Conservation (phyloP, 148 eudicot genomes). For the Chenopodium quinoa region DNA sequence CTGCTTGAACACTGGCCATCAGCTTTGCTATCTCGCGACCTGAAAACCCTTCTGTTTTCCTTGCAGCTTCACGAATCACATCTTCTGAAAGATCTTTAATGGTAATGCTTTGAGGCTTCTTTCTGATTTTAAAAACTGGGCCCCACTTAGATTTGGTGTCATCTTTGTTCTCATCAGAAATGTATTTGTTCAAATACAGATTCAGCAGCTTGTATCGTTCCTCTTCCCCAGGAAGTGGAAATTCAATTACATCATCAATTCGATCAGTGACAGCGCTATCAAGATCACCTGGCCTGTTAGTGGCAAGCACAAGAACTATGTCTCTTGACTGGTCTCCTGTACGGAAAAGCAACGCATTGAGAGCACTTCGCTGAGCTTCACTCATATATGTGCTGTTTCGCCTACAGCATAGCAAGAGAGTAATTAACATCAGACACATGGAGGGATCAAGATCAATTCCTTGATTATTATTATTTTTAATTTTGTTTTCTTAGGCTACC, state of each 20-base stretch:
- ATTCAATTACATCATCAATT: conserved; percentile 90
- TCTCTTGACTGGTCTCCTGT: conserved; percentile 98
- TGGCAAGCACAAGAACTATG: conserved; percentile 90
- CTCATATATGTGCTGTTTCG: conserved; percentile 94
- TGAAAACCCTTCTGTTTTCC: conserved; percentile 82
- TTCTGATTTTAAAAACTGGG: conserved; percentile 46
- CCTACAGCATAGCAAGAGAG: conserved; percentile 36
- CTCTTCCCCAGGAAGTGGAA: conserved; percentile 88
- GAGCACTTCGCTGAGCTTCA: conserved; percentile 94
- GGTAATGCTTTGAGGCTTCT: conserved; percentile 54
- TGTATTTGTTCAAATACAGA: conserved; percentile 74
- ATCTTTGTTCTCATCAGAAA: conserved; percentile 29
- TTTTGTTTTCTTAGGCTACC: no score
- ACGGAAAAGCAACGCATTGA: conserved; percentile 85
- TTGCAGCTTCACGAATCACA: conserved; percentile 72
- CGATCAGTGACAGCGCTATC: conserved; percentile 91
- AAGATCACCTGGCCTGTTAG: conserved; percentile 92
- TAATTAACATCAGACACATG: neutral
- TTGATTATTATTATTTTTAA: no score
- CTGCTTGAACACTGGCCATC: conserved; percentile 93
- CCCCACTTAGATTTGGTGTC: conserved; percentile 46
- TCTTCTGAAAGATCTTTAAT: conserved; percentile 71
- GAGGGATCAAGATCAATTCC: neutral
- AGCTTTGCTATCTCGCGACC: conserved; percentile 97
- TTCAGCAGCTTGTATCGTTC: conserved; percentile 83